Base-by-base conservation (phyloP, 2,329 filamentous ascomycete genomes). In the Xylaria sp. region DNA sequence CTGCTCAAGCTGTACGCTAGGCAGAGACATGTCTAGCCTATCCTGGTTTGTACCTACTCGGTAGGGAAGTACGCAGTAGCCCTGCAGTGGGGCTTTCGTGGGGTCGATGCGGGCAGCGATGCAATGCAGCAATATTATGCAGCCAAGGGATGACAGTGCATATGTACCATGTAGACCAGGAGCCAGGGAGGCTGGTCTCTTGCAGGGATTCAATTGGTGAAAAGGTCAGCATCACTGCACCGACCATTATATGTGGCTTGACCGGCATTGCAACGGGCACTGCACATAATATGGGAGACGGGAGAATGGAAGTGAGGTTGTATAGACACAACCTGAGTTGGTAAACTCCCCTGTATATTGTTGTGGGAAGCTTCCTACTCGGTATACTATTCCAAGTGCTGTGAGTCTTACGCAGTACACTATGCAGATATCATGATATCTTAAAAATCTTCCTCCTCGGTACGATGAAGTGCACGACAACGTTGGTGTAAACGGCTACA, bases 41-140 rank as follows among this genome's bases (percentile, higher is more conserved):
- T 65, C 39, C 28, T 46, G 56, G 66, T n/a, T n/a, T 48, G n/a
- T 57, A 51, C n/a, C 48, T 69, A 64, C 46, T 25, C 25, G 56
- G 61, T 39, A 57, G 52, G 59, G 59, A 34, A 48, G 34, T 37
- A 37, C 34, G 10, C 10, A 37, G 34, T 70, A 51, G 55, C 51
- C 61, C 57, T 37, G 56, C 23, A 63, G 65, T 64, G 66, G 69
- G 55, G 44, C 46, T 52, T 37, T 39, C 50, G 61, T 70, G 63
- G 63, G 65, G 69, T 72, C 60, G 54, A 69, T 69, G 69, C 69
- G 58, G 64, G 63, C 61, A 61, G 60, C 66, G 52, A 73, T 74
- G 68, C 65, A 73, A 73, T 73, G 75, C 75, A 73, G 64, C 71
- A 73, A 73, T 71, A 73, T 73, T 77, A 74, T 69, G 74, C 70